Conservation (phyloP, 371 early-diverging fungal genomes). For the Mortierella sp. region DNA sequence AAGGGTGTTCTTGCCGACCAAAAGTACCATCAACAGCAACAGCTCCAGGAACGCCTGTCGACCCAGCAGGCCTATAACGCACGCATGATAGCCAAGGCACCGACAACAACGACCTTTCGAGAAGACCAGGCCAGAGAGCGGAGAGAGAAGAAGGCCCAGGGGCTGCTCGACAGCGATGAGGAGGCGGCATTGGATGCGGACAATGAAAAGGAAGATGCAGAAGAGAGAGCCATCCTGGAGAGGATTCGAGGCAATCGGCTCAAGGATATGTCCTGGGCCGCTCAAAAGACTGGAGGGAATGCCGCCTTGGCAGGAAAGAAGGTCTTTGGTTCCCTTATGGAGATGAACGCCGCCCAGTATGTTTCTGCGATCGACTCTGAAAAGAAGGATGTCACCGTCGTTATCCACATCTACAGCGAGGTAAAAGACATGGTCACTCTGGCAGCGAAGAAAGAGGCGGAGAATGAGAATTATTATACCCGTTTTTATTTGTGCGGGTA, state of each 20-base stretch:
- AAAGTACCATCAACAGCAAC: conserved; percentile 48
- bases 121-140: conserved; percentile 33
- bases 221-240: conserved; percentile 38
- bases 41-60: conserved; percentile 34
- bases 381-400: conserved; percentile 43
- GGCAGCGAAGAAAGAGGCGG: not conserved
- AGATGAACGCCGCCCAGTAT: conserved; percentile 55
- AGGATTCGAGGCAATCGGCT: conserved; percentile 44
- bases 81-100: conserved; percentile 35
- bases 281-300: not conserved
- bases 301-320: conserved; percentile 15
- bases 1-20: conserved; percentile 56
- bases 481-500: not conserved
- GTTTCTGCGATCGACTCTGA: conserved; percentile 48
- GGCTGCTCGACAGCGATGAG: conserved; percentile 19
- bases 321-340: conserved; percentile 54
- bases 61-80: conserved; percentile 37
- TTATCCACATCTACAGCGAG: conserved; percentile 54
- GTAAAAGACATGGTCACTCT: conserved; percentile 3
- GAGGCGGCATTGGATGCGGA: not conserved
- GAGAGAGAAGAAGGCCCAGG: conserved; percentile 26
- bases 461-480: not conserved
- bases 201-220: conserved; percentile 15
- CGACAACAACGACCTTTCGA: conserved; percentile 43
- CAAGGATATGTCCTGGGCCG: conserved; percentile 36